These are phyloP conservation scores for Echinosophora koreensis DNA, from an alignment of 306 rosid genomes.

Conservation along the genomic window DNA sequence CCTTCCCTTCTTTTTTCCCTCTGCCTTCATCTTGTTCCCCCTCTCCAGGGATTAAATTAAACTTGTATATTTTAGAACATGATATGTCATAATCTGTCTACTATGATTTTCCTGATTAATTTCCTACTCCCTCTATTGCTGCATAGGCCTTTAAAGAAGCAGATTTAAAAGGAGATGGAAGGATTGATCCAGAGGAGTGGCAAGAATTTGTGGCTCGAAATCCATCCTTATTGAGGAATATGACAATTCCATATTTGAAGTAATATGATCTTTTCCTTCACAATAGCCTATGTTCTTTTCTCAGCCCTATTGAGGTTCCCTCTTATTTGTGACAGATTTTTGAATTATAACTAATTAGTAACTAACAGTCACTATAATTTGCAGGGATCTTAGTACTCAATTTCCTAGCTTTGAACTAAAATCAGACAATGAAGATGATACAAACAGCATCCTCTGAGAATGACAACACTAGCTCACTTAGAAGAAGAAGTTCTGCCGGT, in stretches of 20 bases:
- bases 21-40: background rate
- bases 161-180: slow-evolving; percentile 67
- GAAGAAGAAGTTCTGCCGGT: background rate
- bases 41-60: slow-evolving; percentile 20
- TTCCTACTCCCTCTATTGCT: background rate
- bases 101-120: background rate
- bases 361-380: background rate
- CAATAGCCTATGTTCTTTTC: background rate
- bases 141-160: slow-evolving; percentile 64
- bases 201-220: slow-evolving; percentile 51
- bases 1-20: background rate
- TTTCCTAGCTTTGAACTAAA: slow-evolving; percentile 46
- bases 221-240: slow-evolving; percentile 69
- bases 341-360: background rate
- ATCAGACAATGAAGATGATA: slow-evolving; percentile 45
- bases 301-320: background rate
- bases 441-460: background rate
- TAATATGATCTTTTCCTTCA: slow-evolving; percentile 38
- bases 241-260: slow-evolving; percentile 72
- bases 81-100: slow-evolving; percentile 20
- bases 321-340: background rate
- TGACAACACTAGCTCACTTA: slow-evolving; percentile 17
- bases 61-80: slow-evolving; percentile 1
- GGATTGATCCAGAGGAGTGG: slow-evolving; percentile 59
- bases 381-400: slow-evolving; percentile 59